Conservation (phyloP, 2,329 filamentous ascomycete species). For the Coniochaeta sp. region DNA sequence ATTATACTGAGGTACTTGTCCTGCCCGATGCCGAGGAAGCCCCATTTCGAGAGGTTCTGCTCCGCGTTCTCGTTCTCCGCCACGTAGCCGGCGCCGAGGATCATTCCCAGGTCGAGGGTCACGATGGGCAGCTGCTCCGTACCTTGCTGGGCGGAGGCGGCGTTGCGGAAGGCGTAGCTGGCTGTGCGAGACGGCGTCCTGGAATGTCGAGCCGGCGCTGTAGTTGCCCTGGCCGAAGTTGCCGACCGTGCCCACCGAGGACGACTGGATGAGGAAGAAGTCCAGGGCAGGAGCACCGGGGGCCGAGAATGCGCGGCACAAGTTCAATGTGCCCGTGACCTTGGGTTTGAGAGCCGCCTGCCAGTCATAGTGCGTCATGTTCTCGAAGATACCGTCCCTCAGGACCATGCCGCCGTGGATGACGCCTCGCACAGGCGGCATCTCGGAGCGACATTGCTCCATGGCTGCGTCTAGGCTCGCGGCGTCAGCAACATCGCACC, state of each 20-base stretch:
- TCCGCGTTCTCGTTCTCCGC: conserved; percentile 12
- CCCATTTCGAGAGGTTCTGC: conserved; percentile 9
- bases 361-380: conserved; percentile 42
- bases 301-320: conserved; percentile 31
- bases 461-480: conserved; percentile 35
- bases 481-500: conserved; percentile 27
- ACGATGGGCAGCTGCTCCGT: neutral
- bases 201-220: conserved; percentile 44
- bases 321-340: conserved; percentile 39
- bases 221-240: conserved; percentile 54
- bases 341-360: conserved; percentile 38
- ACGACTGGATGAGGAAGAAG: conserved; percentile 47
- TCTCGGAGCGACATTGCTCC: conserved; percentile 11
- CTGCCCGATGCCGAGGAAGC: conserved; percentile 11
- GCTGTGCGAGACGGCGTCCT: conserved; percentile 45
- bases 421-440: conserved; percentile 21
- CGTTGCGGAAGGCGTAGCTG: too few relatives aligned
- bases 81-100: neutral
- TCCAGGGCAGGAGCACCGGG: conserved; percentile 22
- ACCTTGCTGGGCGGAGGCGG: conserved; percentile 17
- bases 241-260: conserved; percentile 47
- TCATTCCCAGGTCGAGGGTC: neutral
- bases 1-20: conserved; percentile 14
- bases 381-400: conserved; percentile 38
- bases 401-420: conserved; percentile 29